Base-by-base conservation (phyloP, 2,329 filamentous ascomycete species). In the Fusarium paranaense region DNA sequence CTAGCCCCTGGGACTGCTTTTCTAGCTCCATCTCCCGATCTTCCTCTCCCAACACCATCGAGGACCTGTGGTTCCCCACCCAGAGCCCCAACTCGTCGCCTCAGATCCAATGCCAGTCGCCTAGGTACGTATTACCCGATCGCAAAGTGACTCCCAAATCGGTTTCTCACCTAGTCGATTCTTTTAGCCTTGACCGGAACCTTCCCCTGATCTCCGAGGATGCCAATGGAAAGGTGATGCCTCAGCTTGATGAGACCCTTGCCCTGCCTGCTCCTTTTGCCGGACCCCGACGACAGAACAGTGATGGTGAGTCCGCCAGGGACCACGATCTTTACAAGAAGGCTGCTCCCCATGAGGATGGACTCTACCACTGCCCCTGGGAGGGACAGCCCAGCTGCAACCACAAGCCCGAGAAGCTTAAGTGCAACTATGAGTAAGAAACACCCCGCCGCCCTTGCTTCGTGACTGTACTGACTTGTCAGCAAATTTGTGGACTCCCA, bases 401-500 rank as follows among this genome's bases (percentile, higher is more conserved):
- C 83, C 96, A 98, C 90, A 94, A 94, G 85, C 91, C 95, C 45
- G 97, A 97, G 81, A 97, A 97, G 87, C 93, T 98, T 78, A 98
- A 98, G 90, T 98, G 96, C 91, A 97, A 98, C 86, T 98, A 98
- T 82, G 95, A 98, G 95, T 97, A 92, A 90, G 94, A 59, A 40
- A 11, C 86, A 27, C 25, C 27, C 16, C 5, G 25, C 4, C 25
- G 20, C 25, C 50, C 20, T 37, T 42, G 20, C 22, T 50, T 62
- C 40, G 65, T 5, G 14, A 18, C 59, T 18, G 14, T 63, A 76
- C 81, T 82, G 71, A 80, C 75, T 47, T 30, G 22, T 58, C 81
- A 98, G 95, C 89, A 98, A 98, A 89, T 98, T 97, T 79, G 92
- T 98, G 77, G 96, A 98, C 85, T 98, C 96, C 32, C 96, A 98